Conservation (phyloP, 768 basidiomycete genomes). For the Termitomyces sp. region DNA sequence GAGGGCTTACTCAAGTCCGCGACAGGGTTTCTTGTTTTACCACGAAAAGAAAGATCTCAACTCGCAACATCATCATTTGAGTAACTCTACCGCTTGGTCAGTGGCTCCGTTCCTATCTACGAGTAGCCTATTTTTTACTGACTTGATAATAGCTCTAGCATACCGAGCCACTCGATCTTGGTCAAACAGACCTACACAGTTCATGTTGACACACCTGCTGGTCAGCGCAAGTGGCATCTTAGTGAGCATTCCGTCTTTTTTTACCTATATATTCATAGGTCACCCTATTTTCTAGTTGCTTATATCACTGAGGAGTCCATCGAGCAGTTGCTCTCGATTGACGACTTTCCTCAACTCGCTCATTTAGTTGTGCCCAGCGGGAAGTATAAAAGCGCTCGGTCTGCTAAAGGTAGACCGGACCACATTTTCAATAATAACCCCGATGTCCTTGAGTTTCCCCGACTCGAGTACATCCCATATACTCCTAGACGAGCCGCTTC, state of each 20-base stretch:
- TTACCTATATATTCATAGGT: slow-evolving; percentile 8
- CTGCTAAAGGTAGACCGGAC: slow-evolving; percentile 52
- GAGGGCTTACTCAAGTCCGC: slow-evolving; percentile 3
- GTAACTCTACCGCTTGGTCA: slow-evolving; percentile 26
- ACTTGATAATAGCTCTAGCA: slow-evolving; percentile 17
- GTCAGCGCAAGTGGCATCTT: slow-evolving; percentile 77
- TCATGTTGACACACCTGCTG: slow-evolving; percentile 60
- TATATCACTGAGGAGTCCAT: slow-evolving; percentile 75
- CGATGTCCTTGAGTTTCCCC: slow-evolving; percentile 30
- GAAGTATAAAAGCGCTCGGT: slow-evolving; percentile 67
- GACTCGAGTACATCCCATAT: slow-evolving; percentile 42
- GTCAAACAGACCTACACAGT: slow-evolving; percentile 84
- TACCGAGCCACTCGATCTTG: slow-evolving; percentile 35
- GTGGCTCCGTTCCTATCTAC: slow-evolving; percentile 3
- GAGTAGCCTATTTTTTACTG: background rate
- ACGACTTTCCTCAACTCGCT: slow-evolving; percentile 51
- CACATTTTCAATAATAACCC: slow-evolving; percentile 42
- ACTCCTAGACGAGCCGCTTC: slow-evolving; percentile 23
- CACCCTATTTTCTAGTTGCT: slow-evolving; percentile 46
- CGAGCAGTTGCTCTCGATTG: slow-evolving; percentile 53
- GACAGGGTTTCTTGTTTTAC: slow-evolving; percentile 74
- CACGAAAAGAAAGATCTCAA: slow-evolving; percentile 62
- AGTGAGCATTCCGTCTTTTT: slow-evolving; percentile 37
- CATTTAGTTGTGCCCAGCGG: slow-evolving; percentile 56
- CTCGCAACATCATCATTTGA: slow-evolving; percentile 40